These are phyloP conservation scores for Penicillium olsonii DNA, from an alignment of 2,329 filamentous ascomycete species.

Conservation along the genomic window DNA sequence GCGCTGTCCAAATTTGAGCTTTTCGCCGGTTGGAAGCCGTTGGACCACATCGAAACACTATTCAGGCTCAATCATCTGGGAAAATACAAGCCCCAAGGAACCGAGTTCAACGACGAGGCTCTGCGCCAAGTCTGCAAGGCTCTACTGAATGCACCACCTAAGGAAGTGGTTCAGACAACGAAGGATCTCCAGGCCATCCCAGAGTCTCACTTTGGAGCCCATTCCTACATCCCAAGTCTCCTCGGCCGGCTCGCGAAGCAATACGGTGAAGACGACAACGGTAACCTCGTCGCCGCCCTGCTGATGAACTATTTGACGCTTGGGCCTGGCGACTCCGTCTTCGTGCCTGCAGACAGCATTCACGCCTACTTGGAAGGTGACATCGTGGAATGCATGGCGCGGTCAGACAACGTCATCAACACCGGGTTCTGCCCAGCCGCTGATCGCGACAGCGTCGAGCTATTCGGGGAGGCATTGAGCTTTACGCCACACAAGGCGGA, in stretches of 20 bases:
- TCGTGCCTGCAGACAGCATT: conserved; percentile 71
- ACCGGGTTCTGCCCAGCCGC: conserved; percentile 71
- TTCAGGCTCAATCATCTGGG: conserved; percentile 58
- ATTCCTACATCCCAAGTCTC: conserved; percentile 64
- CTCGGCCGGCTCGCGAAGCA: conserved; percentile 65
- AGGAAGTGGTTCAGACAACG: conserved; percentile 56
- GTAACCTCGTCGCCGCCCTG: conserved; percentile 67
- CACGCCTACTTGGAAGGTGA: conserved; percentile 73
- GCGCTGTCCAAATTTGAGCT: conserved; percentile 72
- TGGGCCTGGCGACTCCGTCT: conserved; percentile 66
- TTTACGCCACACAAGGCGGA: conserved; percentile 63
- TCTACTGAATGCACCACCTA: conserved; percentile 56
- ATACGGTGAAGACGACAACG: conserved; percentile 65
- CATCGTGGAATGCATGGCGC: conserved; percentile 78
- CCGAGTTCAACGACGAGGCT: conserved; percentile 57
- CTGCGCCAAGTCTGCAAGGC: conserved; percentile 58
- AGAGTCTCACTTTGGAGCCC: conserved; percentile 51
- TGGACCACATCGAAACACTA: conserved; percentile 60
- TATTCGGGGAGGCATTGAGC: conserved; percentile 64
- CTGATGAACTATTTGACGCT: conserved; percentile 75
- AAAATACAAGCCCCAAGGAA: conserved; percentile 53
- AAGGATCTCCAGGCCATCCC: conserved; percentile 53
- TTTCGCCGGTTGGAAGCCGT: conserved; percentile 73
- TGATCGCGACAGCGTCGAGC: conserved; percentile 63
- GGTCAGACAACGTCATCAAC: conserved; percentile 73